A percentile compares a stretch with the other conserved stretches of the same genome.
These are phyloP conservation scores for Yarrowia bubula DNA, from an alignment of 805 yeast genomes.

Conservation along the genomic window DNA sequence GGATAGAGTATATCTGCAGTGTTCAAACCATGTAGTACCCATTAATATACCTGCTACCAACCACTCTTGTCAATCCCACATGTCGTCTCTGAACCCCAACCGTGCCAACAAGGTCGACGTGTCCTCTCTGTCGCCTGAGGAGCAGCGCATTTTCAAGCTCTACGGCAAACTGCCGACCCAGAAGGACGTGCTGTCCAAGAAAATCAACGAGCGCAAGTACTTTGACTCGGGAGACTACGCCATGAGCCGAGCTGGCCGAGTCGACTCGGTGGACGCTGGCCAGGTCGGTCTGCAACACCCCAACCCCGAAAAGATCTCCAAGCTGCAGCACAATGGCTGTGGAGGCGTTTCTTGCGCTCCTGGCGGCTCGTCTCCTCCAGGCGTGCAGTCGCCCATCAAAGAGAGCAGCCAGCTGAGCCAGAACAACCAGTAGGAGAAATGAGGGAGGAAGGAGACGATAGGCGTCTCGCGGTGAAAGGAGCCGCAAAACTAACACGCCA, in stretches of 20 bases:
- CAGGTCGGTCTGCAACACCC: conserved; percentile 35
- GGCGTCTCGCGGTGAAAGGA: conserved; percentile 11
- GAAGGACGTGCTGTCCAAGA: conserved; percentile 69
- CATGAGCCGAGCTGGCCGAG: conserved; percentile 49
- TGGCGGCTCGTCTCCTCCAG: conserved; percentile 13
- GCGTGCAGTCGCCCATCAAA: conserved; percentile 19
- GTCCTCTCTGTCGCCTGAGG: conserved; percentile 51
- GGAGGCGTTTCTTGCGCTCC: conserved; percentile 8
- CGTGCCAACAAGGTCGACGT: conserved; percentile 26
- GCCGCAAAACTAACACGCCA: conserved; percentile 25
- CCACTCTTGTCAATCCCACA: not conserved
- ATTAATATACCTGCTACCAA: conserved; percentile 11
- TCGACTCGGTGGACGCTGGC: conserved; percentile 39
- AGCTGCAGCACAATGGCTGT: conserved; percentile 24
- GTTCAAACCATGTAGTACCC: conserved; percentile 4
- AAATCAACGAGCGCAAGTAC: conserved; percentile 77
- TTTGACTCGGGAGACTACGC: conserved; percentile 96
- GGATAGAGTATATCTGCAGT: conserved; percentile 15
- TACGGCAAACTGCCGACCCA: conserved; percentile 85
- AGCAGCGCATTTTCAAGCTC: conserved; percentile 68
- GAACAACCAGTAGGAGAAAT: conserved; percentile 7
- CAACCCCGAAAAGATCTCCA: conserved; percentile 34
- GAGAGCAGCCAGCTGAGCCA: conserved; percentile 27
- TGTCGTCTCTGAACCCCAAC: conserved; percentile 27
- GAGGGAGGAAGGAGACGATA: not conserved